Percentiles rank a stretch among this genome's conserved stretches.
Evolutionary conservation across 139 green algal genomes (phyloP).

Genomic region (Deuterostichococcus epilithicus): DNA sequence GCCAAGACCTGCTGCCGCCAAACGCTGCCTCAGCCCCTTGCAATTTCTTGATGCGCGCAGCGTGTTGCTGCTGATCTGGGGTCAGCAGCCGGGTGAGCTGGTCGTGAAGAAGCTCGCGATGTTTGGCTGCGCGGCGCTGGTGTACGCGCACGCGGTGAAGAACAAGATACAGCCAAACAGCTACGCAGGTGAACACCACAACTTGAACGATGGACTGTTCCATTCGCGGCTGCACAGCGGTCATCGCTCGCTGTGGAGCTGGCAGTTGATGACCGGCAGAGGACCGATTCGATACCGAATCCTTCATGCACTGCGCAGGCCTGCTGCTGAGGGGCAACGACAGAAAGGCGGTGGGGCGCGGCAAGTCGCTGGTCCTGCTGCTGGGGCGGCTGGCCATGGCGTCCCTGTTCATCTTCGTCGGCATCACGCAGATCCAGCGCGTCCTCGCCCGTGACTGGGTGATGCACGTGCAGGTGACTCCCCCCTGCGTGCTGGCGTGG

Average conservation of each 20-base stretch:
- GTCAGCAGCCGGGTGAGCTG: constrained; percentile 41
- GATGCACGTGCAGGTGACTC: not conserved
- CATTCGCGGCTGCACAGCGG: no score
- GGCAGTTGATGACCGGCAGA: not conserved
- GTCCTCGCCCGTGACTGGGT: constrained; percentile 33
- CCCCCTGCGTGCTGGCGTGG: no score
- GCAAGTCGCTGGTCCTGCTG: constrained; percentile 41
- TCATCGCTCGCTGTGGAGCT: no score
- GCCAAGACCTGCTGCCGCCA: not conserved
- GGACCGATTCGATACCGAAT: not conserved
- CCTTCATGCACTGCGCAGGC: constrained; percentile 10
- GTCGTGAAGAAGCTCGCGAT: constrained; percentile 50
- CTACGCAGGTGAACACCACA: constrained; percentile 12
- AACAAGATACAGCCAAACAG: constrained; percentile 14
- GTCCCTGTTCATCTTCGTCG: constrained; percentile 39
- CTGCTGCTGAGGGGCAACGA: constrained; percentile 27
- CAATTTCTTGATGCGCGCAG: not conserved
- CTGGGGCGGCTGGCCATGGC: constrained; percentile 33
- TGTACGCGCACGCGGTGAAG: constrained; percentile 34
- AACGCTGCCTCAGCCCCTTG: not conserved
- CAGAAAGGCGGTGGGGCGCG: constrained; percentile 4
- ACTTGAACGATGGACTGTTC: not conserved
- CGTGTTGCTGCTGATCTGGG: constrained; percentile 17
- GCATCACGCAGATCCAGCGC: constrained; percentile 25
- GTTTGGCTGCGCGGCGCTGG: constrained; percentile 37